A percentile compares a stretch with the other conserved stretches of the same genome.
Conservation (phyloP, 2,329 filamentous ascomycete species). For the Cylindrodendrum hubeiense region DNA sequence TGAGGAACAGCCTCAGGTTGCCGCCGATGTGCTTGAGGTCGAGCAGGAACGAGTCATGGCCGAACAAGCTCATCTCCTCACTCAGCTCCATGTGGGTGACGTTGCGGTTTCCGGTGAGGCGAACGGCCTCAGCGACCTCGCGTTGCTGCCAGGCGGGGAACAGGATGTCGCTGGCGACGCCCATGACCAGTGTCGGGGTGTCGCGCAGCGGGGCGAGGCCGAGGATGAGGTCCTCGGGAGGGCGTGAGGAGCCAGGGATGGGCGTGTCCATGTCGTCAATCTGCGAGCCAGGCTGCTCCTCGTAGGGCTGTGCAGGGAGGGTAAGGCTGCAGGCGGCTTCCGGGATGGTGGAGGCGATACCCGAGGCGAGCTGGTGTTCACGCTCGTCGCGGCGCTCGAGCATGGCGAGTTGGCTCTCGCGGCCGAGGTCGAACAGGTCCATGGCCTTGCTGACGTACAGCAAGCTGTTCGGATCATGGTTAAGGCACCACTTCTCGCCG, state of each 20-base stretch:
- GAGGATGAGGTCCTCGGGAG: constrained; percentile 82
- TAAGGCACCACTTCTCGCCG: constrained; percentile 97
- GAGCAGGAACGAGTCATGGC: constrained; percentile 95
- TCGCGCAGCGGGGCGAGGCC: constrained; percentile 80
- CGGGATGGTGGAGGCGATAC: constrained; percentile 61
- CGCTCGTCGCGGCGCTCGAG: constrained; percentile 72
- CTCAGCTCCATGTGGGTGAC: constrained; percentile 93
- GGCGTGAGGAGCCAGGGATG: constrained; percentile 58
- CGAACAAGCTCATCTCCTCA: constrained; percentile 94
- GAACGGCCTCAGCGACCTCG: constrained; percentile 88
- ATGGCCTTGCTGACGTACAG: constrained; percentile 98
- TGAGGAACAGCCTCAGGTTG: constrained; percentile 82
- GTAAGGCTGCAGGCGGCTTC: constrained; percentile 77
- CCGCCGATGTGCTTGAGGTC: constrained; percentile 94
- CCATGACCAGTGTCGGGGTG: constrained; percentile 88
- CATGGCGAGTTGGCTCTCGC: constrained; percentile 74
- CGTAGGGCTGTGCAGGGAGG: constrained; percentile 85
- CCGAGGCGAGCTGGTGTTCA: constrained; percentile 66
- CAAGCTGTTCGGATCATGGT: constrained; percentile 95
- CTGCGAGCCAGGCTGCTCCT: constrained; percentile 76
- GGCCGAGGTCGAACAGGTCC: constrained; percentile 95
- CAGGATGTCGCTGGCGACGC: constrained; percentile 94
- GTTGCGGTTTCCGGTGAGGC: constrained; percentile 79
- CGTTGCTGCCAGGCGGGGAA: constrained; percentile 99
- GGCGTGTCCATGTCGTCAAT: constrained; percentile 42